Base-by-base conservation (phyloP, 1,284 basidiomycete genomes). In the Cryptococcus wingfieldii region DNA sequence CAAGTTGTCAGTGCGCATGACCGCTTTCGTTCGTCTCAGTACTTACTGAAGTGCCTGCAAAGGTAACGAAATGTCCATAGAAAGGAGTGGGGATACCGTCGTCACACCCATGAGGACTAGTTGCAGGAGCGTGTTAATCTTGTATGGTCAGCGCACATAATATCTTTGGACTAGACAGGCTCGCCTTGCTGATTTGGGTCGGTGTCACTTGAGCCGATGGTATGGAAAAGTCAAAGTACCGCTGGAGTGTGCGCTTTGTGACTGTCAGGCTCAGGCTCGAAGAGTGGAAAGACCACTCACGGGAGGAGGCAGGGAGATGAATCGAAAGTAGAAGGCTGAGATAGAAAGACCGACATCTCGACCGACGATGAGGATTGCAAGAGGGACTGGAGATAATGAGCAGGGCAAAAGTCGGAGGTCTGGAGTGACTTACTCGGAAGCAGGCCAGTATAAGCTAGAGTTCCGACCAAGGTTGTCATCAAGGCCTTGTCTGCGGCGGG, bases 401-500 rank as follows among this genome's bases (percentile, higher is more conserved):
- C 39, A 31, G 42, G 19, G 27, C 2, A 23, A 39, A 37, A 13
- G 51, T 50, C 12, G 14, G 23, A 50, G n/a, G 7, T 25, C 27
- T 43, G 23, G 8, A 6, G 2, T 19, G 14, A 67, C 78, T 50
- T 65, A 94, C 93, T 65, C n/a, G 95, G 93, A 31, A 98, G 78
- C 62, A 95, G 79, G 9, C 85, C 86, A 63, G 89, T 87, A 80
- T 88, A 83, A 0, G 89, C 85, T 54, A 98, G 79, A 1, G 91
- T 88, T 47, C 95, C 80, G 2, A 91, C 92, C 71, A 98, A 81
- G 1, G 94, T 97, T 1, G 95, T 96, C 87, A 98, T 90, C 46
- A 99, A 79, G 25, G 86, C 82, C 78, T 99, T 99, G 82, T 99
- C 95, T 2, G 96, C 95, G 0, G 94, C 92, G 8, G 95, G 95